Base-by-base conservation (phyloP, 768 basidiomycete genomes). In the Kwoniella botswanensis region DNA sequence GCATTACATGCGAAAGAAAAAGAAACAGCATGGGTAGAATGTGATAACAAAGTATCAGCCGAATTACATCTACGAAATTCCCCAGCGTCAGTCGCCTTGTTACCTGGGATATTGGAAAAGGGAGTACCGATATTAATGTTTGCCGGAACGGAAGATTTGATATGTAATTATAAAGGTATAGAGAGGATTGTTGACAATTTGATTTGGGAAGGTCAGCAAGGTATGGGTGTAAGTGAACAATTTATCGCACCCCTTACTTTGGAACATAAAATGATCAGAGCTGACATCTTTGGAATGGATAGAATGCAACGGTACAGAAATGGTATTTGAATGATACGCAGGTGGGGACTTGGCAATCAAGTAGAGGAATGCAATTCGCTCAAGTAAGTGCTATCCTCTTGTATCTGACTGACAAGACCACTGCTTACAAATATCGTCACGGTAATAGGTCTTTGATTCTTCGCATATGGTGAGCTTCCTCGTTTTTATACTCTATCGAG, bases 161-260 rank as follows among this genome's bases (percentile, higher is more conserved):
- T 99, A 72, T 98, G 97, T 86, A 98, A 98, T 82, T 91, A 97
- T 82, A 86, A 95, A 63, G 97, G 97, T 3, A 86, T 93, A 70
- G 94, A 98, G 84, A 87, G 87, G 68, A 89, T 92, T 88, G 92
- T 98, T 58, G 89, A 91, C 72, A 85, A 87, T 35, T 85, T 99
- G 87, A 86, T 87, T 2, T 99, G 96, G 96, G 91, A 89, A 68
- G 94, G 94, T 1, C 90, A 83, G 44, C 90, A 86, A 5, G 96
- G 97, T 0, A 87, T 97, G 50, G 92, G 91, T 54, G 94, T 96
- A 72, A 79, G 91, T 86, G 7, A 35, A 35, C 35, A 35, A 35
- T 35, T 4, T 5, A 35, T 52, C 62, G 43, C 63, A 22, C 60
- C 62, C 29, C n/a, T 61, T 35, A n/a, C 7, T 41, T 52, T 4